Percentiles rank a stretch among this genome's conserved stretches.
Conservation (phyloP, 352 stramenopile genomes). For the Phytopythium ostracodes region DNA sequence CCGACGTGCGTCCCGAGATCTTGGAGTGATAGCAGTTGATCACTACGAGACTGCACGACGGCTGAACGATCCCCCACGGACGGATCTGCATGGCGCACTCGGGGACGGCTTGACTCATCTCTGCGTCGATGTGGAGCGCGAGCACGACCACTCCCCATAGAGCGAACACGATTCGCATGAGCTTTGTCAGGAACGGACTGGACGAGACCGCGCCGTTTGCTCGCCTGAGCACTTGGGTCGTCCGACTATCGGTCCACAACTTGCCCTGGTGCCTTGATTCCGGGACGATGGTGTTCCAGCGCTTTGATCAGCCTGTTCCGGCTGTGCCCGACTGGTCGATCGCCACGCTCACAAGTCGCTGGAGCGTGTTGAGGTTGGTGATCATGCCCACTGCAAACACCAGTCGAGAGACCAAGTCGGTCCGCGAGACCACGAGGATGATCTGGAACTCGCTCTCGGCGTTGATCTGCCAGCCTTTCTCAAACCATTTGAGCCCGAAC, state of each 20-base stretch:
- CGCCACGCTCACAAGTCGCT: constrained; percentile 14
- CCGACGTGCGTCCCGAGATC: constrained; percentile 6
- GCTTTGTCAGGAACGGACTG: constrained; percentile 5
- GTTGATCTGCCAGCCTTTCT: constrained; percentile 17
- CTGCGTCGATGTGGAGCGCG: constrained; percentile 16
- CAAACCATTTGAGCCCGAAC: constrained; percentile 13
- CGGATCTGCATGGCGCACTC: constrained; percentile 24
- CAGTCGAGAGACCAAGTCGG: constrained; percentile 23
- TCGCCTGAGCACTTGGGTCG: not conserved
- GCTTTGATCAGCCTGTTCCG: not conserved
- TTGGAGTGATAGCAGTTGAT: constrained; percentile 16
- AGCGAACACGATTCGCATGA: constrained; percentile 15
- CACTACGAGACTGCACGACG: constrained; percentile 23
- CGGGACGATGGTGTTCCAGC: constrained; percentile 3
- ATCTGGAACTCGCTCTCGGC: constrained; percentile 23
- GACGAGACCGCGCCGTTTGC: not conserved
- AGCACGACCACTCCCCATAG: constrained; percentile 17
- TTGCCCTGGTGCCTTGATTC: not conserved
- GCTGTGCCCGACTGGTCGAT: not conserved
- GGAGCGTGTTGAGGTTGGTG: constrained; percentile 23
- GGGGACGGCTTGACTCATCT: not conserved
- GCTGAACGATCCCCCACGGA: constrained; percentile 19
- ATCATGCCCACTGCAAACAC: constrained; percentile 35
- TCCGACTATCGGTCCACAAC: not conserved
- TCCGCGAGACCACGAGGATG: constrained; percentile 30